Conservation (phyloP, 129 eudicot species). For the Mikania micrantha region DNA sequence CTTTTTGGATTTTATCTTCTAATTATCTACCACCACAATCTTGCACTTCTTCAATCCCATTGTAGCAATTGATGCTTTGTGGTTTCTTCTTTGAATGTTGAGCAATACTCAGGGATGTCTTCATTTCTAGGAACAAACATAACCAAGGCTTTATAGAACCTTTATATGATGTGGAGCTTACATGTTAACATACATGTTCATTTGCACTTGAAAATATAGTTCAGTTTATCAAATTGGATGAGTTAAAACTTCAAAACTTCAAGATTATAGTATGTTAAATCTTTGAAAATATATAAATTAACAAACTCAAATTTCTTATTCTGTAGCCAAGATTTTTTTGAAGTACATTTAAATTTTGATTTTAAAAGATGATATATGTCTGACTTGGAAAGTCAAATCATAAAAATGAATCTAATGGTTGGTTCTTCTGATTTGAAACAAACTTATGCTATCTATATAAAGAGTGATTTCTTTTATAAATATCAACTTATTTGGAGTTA, state of each 20-base stretch:
- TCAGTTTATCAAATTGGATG: not conserved
- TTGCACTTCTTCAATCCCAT: no score
- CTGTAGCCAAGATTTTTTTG: not conserved
- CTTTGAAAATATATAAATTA: not conserved
- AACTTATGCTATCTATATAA: not conserved
- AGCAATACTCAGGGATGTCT: conserved; percentile 56
- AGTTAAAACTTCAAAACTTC: conserved; percentile 8
- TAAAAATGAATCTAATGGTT: not conserved
- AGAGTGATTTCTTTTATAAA: not conserved
- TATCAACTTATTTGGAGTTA: not conserved
- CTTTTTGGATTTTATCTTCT: no score
- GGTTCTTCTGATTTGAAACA: not conserved
- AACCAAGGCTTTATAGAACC: conserved; percentile 39
- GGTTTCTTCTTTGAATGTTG: conserved; percentile 70
- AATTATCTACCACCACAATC: no score
- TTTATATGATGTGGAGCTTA: conserved; percentile 31
- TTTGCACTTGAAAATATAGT: not conserved
- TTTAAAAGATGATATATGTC: not conserved
- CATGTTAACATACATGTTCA: not conserved
- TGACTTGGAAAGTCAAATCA: conserved; percentile 19
- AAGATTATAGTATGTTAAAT: not conserved
- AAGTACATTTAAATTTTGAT: not conserved
- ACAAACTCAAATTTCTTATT: not conserved
- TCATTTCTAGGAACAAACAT: conserved; percentile 44
- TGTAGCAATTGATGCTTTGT: conserved; percentile 64